Evolutionary conservation across 208 protist species (phyloP).

Genomic region (Acanthamoeba triangularis): DNA sequence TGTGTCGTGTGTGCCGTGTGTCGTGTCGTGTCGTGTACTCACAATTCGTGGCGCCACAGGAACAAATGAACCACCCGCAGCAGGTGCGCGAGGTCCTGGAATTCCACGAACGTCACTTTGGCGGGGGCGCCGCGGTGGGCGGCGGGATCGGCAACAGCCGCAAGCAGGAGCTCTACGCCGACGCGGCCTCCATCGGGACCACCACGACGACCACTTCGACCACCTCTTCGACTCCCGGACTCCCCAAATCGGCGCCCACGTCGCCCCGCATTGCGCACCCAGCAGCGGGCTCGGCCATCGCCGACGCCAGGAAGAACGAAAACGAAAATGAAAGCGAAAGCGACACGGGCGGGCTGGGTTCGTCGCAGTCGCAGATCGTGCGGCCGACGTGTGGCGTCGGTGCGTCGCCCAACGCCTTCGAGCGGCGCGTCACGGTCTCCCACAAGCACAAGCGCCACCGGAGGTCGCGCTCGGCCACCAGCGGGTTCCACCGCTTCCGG

Average conservation of each 20-base stretch:
- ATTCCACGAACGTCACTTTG: slow-evolving; percentile 60
- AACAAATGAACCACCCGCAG: slow-evolving; percentile 50
- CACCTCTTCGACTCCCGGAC: neutral
- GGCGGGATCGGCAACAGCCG: neutral
- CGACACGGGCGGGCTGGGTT: neutral
- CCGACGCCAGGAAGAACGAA: no score
- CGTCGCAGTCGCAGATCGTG: neutral
- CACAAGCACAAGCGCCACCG: slow-evolving; percentile 2
- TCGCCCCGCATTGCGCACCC: neutral
- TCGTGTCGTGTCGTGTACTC: neutral
- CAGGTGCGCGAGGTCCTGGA: slow-evolving; percentile 13
- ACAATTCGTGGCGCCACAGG: no score
- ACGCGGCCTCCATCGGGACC: neutral
- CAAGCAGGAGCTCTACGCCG: neutral
- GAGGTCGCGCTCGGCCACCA: slow-evolving; percentile 10
- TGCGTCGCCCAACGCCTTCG: neutral
- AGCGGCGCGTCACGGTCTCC: neutral
- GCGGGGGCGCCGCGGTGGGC: neutral
- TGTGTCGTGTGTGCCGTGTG: neutral
- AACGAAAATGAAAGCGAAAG: neutral
- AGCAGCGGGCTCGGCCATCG: neutral
- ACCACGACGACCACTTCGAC: neutral
- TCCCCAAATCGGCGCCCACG: neutral
- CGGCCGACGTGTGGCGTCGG: neutral
- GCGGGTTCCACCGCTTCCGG: slow-evolving; percentile 6